A percentile compares a stretch with the other conserved stretches of the same genome.
These are phyloP conservation scores for Aspergillus fijiensis DNA, from an alignment of 2,329 filamentous ascomycete genomes.

Conservation along the genomic window DNA sequence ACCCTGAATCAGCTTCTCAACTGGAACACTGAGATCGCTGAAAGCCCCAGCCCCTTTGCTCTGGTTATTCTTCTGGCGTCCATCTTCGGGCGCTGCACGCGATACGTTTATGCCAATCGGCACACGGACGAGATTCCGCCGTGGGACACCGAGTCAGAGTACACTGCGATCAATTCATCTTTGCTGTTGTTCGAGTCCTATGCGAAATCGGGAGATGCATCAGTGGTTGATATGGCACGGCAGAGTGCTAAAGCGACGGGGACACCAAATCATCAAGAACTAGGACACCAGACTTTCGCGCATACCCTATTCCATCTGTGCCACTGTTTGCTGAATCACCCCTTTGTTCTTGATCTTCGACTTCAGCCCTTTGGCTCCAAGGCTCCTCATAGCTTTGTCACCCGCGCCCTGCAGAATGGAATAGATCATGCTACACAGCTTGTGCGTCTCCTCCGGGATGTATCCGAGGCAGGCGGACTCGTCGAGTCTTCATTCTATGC, in stretches of 20 bases:
- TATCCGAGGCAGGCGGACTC: constrained; percentile 19
- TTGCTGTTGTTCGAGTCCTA: no score
- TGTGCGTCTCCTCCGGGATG: constrained; percentile 26
- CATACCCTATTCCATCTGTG: constrained; percentile 36
- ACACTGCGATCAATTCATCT: constrained; percentile 27
- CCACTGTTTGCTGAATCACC: constrained; percentile 40
- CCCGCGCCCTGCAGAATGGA: constrained; percentile 26
- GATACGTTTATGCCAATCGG: constrained; percentile 28
- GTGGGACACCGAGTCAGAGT: constrained; percentile 40
- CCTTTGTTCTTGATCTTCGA: constrained; percentile 32
- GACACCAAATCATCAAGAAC: constrained; percentile 22
- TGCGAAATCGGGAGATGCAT: no score
- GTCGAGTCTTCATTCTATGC: constrained; percentile 34
- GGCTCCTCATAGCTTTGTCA: constrained; percentile 31
- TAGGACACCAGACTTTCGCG: constrained; percentile 34
- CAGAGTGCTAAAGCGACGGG: no score
- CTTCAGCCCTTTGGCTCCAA: constrained; percentile 26
- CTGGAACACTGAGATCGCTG: constrained; percentile 21
- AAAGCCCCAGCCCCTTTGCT: constrained; percentile 26
- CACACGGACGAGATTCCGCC: constrained; percentile 28
- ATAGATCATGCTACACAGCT: constrained; percentile 32
- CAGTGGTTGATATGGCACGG: no score
- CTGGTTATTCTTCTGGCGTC: constrained; percentile 36
- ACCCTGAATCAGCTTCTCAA: constrained; percentile 6
- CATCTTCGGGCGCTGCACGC: constrained; percentile 32